A percentile compares a stretch with the other conserved stretches of the same genome.
Conservation (phyloP, 2,329 filamentous ascomycete species). For the Claviceps cyperi region DNA sequence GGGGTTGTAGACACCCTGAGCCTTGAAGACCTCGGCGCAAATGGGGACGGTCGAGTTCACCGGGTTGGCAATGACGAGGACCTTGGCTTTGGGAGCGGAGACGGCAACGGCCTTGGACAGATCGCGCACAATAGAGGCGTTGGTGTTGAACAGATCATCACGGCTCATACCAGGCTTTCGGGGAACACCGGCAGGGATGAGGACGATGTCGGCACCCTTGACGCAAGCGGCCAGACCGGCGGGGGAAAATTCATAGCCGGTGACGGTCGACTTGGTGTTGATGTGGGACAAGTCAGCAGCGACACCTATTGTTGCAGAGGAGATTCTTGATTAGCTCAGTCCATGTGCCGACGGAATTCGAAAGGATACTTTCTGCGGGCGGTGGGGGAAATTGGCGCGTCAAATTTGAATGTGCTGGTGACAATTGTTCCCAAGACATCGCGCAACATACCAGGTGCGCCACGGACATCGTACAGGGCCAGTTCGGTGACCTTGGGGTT, state of each 20-base stretch:
- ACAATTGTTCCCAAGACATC: not conserved
- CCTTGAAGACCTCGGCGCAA: slow-evolving; percentile 92
- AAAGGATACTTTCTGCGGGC: too few species aligned
- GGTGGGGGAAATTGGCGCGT: slow-evolving; percentile 7
- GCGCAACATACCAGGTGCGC: slow-evolving; percentile 62
- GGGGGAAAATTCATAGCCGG: slow-evolving; percentile 68
- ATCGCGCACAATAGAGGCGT: slow-evolving; percentile 97
- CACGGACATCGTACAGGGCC: slow-evolving; percentile 93
- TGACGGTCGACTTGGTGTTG: slow-evolving; percentile 96
- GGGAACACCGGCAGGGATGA: slow-evolving; percentile 96
- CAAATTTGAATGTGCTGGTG: not conserved
- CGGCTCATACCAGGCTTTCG: slow-evolving; percentile 99
- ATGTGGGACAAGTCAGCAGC: slow-evolving; percentile 96
- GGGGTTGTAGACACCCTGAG: slow-evolving; percentile 91
- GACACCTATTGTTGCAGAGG: slow-evolving; percentile 53
- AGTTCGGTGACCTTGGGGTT: slow-evolving; percentile 91
- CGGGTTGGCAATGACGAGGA: slow-evolving; percentile 97
- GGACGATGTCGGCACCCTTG: slow-evolving; percentile 80
- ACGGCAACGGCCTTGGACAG: slow-evolving; percentile 90
- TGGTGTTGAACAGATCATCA: slow-evolving; percentile 99
- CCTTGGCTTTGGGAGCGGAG: slow-evolving; percentile 78
- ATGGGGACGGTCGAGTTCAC: slow-evolving; percentile 99
- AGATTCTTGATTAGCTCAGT: not conserved
- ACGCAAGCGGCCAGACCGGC: slow-evolving; percentile 65
- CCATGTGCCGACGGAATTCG: not conserved